A percentile compares a stretch with the other conserved stretches of the same genome.
Evolutionary conservation across 2,329 filamentous ascomycete genomes (phyloP).

Genomic region (Fusarium clavum): DNA sequence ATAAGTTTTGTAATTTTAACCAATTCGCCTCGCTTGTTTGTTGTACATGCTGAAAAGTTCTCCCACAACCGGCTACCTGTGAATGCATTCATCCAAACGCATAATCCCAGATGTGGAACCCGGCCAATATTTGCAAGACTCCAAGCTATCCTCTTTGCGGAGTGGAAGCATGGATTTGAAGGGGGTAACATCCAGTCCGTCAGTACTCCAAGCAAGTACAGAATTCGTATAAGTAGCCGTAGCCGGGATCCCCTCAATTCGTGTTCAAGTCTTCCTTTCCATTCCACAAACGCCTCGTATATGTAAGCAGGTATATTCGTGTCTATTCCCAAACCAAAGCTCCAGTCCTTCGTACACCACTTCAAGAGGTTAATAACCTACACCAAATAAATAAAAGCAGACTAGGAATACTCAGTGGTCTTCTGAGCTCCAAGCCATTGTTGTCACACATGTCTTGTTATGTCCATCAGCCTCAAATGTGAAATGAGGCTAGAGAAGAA

Average conservation of each 20-base stretch:
- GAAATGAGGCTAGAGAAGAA: constrained; percentile 20
- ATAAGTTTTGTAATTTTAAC: constrained; percentile 14
- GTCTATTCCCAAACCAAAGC: constrained; percentile 40
- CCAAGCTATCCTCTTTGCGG: constrained; percentile 6
- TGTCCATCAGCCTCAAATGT: constrained; percentile 12
- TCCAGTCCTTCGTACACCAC: constrained; percentile 24
- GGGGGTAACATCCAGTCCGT: background rate
- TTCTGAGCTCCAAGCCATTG: constrained; percentile 17
- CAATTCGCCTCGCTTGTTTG: constrained; percentile 15
- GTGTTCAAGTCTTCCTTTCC: constrained; percentile 18
- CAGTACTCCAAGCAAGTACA: background rate
- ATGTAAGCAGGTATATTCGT: constrained; percentile 45
- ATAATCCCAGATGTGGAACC: background rate
- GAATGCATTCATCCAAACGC: constrained; percentile 7
- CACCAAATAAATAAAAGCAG: constrained; percentile 13
- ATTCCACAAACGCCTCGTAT: constrained; percentile 46
- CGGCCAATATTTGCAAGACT: background rate
- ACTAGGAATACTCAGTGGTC: constrained; percentile 15
- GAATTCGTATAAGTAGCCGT: background rate
- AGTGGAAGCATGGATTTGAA: constrained; percentile 3
- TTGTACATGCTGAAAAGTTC: background rate
- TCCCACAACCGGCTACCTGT: background rate
- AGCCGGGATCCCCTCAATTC: constrained; percentile 2
- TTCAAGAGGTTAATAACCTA: background rate
- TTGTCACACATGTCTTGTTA: constrained; percentile 19